Conservation (phyloP, 441 rosid genomes). For the Eutrema salsugineum region DNA sequence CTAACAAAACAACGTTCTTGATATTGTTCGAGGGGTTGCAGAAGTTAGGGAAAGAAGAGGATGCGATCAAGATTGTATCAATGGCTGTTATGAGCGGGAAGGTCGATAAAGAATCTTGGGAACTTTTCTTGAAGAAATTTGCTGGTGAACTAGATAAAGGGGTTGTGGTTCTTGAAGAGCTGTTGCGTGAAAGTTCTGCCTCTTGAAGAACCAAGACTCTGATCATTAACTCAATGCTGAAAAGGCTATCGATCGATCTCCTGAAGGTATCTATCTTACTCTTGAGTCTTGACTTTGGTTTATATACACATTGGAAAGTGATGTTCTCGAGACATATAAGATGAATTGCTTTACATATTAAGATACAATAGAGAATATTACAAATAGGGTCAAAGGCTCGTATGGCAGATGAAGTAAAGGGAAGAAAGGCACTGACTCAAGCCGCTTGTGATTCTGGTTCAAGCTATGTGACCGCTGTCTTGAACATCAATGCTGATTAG, state of each 20-base stretch:
- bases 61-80: constrained; percentile 40
- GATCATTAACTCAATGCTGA: neutral
- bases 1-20: constrained; percentile 50
- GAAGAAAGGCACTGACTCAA: neutral
- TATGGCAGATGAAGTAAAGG: constrained; percentile 4
- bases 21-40: constrained; percentile 54
- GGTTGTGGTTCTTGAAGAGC: constrained; percentile 5
- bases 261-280: neutral
- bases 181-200: constrained; percentile 12
- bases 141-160: constrained; percentile 42
- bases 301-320: neutral
- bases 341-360: neutral
- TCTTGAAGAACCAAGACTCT: constrained; percentile 6
- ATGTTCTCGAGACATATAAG: neutral
- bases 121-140: constrained; percentile 43
- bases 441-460: neutral
- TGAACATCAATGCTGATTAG: neutral
- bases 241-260: neutral
- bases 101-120: constrained; percentile 58
- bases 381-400: neutral
- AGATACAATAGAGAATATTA: neutral
- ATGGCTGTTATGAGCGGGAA: constrained; percentile 47
- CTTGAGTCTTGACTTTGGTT: neutral
- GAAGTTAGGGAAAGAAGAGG: constrained; percentile 44
- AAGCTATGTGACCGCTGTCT: neutral